Base-by-base conservation (phyloP, 106 monocot genomes). In the Amphibolis antarctica region DNA sequence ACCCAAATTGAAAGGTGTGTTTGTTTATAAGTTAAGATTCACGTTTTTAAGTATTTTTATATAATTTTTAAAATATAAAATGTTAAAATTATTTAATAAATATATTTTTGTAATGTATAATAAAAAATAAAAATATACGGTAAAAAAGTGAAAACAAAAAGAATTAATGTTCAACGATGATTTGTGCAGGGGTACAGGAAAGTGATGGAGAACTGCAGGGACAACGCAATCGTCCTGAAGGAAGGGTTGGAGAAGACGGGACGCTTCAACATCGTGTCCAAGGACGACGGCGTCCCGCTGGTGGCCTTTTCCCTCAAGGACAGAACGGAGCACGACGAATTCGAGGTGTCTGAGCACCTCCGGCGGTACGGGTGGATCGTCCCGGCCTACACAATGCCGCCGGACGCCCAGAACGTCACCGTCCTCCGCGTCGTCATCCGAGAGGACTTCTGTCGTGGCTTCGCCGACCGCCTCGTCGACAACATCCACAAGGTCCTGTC, bases 261-360 rank as follows among this genome's bases (percentile, higher is more conserved):
- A 0, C 46, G 82, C 47, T 96, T 96, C 82, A 59, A 77, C 46
- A 77, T 96, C 9, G 71, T 84, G 7, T 96, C 89, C n/a, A 90
- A 86, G 57, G 96, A 90, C 66, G 31, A 76, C 17, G 96, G 89
- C 10, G 89, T 96, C 24, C 96, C 96, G 2, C 60, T 96, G 10
- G 89, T 96, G 0, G 86, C 96, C n/a, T 96, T 96, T 75, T 84
- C 86, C 0, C 86, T 90, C 73, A 90, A 84, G 52, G 82, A 96
- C 78, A 49, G 50, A 1, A 80, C 60, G 66, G 53, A 48, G 17
- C 76, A 86, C 66, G 67, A 81, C 24, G 93, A 86, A 69, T 94
- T 94, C 63, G 81, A 94, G 64, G 76, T 96, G 48, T 84, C 96
- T 10, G 76, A 96, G 26, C 49, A 55, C 68, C 77, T 96, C 43